These are phyloP conservation scores for Raffaelea ambrosiae DNA, from an alignment of 2,329 filamentous ascomycete species.

Conservation along the genomic window DNA sequence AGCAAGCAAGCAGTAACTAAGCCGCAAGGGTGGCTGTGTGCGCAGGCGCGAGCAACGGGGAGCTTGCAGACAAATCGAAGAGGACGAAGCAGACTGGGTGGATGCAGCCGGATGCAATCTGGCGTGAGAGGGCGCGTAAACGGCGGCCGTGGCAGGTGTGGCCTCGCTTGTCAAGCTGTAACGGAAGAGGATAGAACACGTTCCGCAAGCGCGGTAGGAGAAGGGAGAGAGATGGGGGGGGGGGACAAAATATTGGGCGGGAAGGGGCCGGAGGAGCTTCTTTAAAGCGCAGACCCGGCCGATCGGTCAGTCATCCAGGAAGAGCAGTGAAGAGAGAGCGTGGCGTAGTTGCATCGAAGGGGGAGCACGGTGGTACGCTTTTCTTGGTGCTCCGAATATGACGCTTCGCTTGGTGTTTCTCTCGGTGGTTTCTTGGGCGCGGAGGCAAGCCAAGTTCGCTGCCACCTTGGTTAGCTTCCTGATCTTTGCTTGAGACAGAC, in stretches of 20 bases:
- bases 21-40: too few relatives aligned
- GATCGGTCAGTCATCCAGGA: not conserved
- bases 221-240: not conserved
- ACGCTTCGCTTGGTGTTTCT: not conserved
- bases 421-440: not conserved
- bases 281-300: conserved; percentile 4
- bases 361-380: not conserved
- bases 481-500: too few relatives aligned
- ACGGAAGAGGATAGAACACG: too few relatives aligned
- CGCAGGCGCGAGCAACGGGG: too few relatives aligned
- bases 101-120: too few relatives aligned
- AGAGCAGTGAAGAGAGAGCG: not conserved
- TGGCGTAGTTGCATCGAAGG: conserved; percentile 9
- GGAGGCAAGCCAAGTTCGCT: too few relatives aligned
- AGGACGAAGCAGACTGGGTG: too few relatives aligned
- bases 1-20: too few relatives aligned
- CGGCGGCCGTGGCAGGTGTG: not conserved
- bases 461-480: too few relatives aligned
- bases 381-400: too few relatives aligned
- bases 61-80: too few relatives aligned
- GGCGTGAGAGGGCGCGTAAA: not conserved
- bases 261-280: conserved; percentile 6
- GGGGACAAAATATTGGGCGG: not conserved
- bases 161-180: not conserved
- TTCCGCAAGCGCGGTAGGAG: not conserved